Conservation (phyloP, 805 yeast genomes). For the Candida xyloterini region DNA sequence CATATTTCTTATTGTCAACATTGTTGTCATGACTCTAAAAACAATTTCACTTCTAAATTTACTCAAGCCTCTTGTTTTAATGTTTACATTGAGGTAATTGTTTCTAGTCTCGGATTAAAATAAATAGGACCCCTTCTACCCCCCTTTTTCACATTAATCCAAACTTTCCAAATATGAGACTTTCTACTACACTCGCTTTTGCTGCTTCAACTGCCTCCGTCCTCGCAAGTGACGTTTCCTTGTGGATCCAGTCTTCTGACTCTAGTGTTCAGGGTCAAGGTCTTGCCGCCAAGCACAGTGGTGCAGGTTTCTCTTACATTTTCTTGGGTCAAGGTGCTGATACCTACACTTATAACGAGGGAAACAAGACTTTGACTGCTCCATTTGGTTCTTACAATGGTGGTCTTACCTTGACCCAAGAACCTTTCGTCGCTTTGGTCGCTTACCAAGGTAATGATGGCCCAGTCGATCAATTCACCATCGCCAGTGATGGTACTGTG, state of each 20-base stretch:
- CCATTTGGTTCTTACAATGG: constrained; percentile 2
- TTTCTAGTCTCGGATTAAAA: not conserved
- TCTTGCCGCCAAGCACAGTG: constrained; percentile 37
- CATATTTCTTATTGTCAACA: no score
- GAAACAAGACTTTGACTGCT: not conserved
- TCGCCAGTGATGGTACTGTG: constrained; percentile 26
- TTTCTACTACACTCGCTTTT: constrained; percentile 13
- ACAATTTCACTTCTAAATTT: constrained; percentile 6
- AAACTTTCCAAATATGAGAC: constrained; percentile 11
- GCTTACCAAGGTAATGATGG: no score
- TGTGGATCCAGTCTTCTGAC: constrained; percentile 29
- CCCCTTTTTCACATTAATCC: not conserved
- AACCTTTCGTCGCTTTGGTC: constrained; percentile 8
- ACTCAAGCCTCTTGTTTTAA: not conserved
- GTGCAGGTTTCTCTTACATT: constrained; percentile 44
- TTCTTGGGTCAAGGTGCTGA: constrained; percentile 23
- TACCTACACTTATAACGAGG: constrained; percentile 24
- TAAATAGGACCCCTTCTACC: constrained; percentile 2
- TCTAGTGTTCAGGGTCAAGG: constrained; percentile 30
- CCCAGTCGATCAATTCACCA: constrained; percentile 7
- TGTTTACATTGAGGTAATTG: not conserved
- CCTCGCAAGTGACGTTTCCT: constrained; percentile 21
- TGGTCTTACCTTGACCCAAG: not conserved
- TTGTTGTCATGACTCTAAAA: no score
- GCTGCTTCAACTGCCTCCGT: constrained; percentile 16